phyloP scores from a whole-genome alignment of 441 rosid genomes.

The Raphanus hybrid region DNA sequence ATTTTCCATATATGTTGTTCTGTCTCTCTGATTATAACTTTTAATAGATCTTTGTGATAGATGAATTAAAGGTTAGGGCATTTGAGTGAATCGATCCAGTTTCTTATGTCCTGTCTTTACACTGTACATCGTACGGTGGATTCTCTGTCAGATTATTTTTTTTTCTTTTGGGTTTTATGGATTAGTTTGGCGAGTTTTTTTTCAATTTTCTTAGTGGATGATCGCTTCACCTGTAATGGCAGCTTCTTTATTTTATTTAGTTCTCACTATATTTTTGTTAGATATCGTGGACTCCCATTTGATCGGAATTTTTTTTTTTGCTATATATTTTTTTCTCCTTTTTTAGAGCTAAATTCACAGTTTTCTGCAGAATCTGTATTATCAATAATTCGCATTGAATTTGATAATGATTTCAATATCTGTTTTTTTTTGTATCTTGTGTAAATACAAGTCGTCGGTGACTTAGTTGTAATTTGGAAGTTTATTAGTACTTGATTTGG shows the following conservation, averaged over 20 bases:
- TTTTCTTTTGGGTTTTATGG: not conserved
- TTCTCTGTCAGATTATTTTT: slow-evolving; percentile 30
- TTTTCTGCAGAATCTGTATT: not conserved
- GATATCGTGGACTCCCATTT: slow-evolving; percentile 28
- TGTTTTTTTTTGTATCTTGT: not conserved
- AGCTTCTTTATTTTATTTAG: slow-evolving; percentile 6
- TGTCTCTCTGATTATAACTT: not conserved
- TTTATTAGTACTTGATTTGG: slow-evolving; percentile 3
- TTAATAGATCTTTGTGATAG: not conserved
- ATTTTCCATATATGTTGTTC: slow-evolving; percentile 8
- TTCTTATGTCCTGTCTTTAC: slow-evolving; percentile 19
- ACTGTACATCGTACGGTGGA: slow-evolving; percentile 33
- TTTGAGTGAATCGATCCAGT: slow-evolving; percentile 34
- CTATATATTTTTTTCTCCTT: not conserved
- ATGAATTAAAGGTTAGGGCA: slow-evolving; percentile 16
- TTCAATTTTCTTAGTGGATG: not conserved
- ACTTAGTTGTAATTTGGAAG: slow-evolving; percentile 14
- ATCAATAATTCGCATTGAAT: slow-evolving; percentile 14
- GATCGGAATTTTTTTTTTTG: not conserved
- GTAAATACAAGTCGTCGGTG: slow-evolving; percentile 25
- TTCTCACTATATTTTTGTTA: not conserved
- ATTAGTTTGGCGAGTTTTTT: slow-evolving; percentile 1
- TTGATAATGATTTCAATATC: not conserved
- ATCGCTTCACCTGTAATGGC: slow-evolving; percentile 26
- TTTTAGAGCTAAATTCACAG: not conserved